Conservation (phyloP, 208 protist genomes). For the Tritrichomonas musculus region DNA sequence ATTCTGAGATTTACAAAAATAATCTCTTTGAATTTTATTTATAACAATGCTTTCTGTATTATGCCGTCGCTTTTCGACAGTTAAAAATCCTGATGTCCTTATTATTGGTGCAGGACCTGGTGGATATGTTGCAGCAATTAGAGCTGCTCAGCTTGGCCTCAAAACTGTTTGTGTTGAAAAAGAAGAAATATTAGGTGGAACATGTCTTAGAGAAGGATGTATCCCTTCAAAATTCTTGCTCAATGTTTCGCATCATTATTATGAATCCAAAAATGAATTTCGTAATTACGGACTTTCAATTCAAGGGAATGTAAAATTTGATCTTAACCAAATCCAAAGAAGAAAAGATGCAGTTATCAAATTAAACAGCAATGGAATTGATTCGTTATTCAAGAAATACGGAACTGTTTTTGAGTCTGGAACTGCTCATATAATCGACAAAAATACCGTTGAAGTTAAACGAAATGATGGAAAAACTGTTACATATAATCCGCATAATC, state of each 20-base stretch:
- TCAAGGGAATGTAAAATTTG: neutral
- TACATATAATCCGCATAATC: slow-evolving; percentile 76
- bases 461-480: slow-evolving; percentile 72
- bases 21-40: too few relatives aligned
- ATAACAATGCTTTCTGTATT: too few relatives aligned
- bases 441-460: slow-evolving; percentile 44
- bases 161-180: slow-evolving; percentile 92
- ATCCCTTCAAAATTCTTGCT: slow-evolving; percentile 99
- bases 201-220: slow-evolving; percentile 98
- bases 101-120: slow-evolving; percentile 97
- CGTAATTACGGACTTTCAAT: slow-evolving; percentile 52
- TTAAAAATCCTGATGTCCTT: slow-evolving; percentile 71
- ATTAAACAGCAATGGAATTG: neutral
- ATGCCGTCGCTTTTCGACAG: too few relatives aligned
- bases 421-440: slow-evolving; percentile 64
- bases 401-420: slow-evolving; percentile 10
- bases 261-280: slow-evolving; percentile 83
- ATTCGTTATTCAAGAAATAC: neutral
- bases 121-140: slow-evolving; percentile 98
- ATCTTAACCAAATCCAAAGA: neutral
- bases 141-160: slow-evolving; percentile 91
- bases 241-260: slow-evolving; percentile 91
- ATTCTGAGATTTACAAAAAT: too few relatives aligned
- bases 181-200: slow-evolving; percentile 87
- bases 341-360: neutral